Evolutionary conservation across 2,329 filamentous ascomycete species (phyloP).

Genomic region (Aureobasidium sp.): DNA sequence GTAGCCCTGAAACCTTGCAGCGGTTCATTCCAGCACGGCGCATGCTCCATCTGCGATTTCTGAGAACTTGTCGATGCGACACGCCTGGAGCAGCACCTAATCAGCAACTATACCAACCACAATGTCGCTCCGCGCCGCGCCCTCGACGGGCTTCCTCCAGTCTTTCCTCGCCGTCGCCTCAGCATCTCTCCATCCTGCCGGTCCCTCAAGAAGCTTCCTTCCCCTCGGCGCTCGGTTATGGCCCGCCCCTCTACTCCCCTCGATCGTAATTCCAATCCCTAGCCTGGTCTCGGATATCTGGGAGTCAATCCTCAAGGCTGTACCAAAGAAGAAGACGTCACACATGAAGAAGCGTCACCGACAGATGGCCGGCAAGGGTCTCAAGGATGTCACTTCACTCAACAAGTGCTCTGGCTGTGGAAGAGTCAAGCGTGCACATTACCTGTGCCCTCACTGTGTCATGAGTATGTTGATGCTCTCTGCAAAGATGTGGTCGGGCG

Average conservation of each 20-base stretch:
- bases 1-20: not conserved
- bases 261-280: conserved; percentile 57
- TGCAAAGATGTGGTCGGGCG: too few relatives aligned
- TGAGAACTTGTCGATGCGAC: conserved; percentile 4
- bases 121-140: conserved; percentile 34
- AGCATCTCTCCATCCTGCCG: conserved; percentile 32
- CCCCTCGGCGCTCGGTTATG: conserved; percentile 36
- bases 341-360: conserved; percentile 90
- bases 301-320: conserved; percentile 84
- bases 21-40: not conserved
- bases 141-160: conserved; percentile 35
- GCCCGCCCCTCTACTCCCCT: conserved; percentile 45
- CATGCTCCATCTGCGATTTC: not conserved
- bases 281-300: conserved; percentile 73
- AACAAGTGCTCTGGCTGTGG: conserved; percentile 89
- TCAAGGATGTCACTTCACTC: conserved; percentile 81
- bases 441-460: conserved; percentile 81
- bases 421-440: conserved; percentile 76
- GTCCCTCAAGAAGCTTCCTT: conserved; percentile 36
- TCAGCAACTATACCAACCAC: not conserved
- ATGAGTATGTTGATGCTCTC: conserved; percentile 52
- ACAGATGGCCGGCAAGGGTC: conserved; percentile 88
- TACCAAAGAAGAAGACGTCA: conserved; percentile 98
- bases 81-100: not conserved
- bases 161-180: conserved; percentile 47